Conservation (phyloP, 495 filamentous ascomycete genomes). For the Penicillium turbatum region DNA sequence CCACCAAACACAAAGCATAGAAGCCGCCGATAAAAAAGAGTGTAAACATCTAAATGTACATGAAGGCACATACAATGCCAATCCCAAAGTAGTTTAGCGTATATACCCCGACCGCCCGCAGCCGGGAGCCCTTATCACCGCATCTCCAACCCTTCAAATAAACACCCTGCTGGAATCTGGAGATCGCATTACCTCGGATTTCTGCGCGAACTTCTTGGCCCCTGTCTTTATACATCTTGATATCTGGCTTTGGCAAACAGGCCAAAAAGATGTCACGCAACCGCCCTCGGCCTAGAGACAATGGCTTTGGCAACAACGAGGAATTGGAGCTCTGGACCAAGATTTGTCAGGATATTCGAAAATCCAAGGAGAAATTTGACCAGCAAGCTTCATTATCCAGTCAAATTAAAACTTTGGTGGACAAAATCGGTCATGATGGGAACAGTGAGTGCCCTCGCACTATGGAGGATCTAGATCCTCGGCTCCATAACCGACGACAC, state of each 20-base stretch:
- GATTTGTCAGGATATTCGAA: slow-evolving; percentile 53
- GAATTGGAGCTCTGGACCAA: slow-evolving; percentile 62
- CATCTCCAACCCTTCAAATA: slow-evolving; percentile 1
- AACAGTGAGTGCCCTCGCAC: slow-evolving; percentile 36
- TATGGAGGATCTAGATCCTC: not conserved
- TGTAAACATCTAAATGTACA: not conserved
- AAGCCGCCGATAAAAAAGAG: no score
- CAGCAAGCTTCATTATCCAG: slow-evolving; percentile 46
- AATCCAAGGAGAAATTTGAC: slow-evolving; percentile 59
- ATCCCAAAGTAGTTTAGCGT: slow-evolving; percentile 9
- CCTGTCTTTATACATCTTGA: not conserved
- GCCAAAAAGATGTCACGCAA: slow-evolving; percentile 41
- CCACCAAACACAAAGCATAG: no score
- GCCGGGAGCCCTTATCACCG: slow-evolving; percentile 3
- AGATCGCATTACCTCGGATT: not conserved
- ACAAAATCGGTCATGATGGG: slow-evolving; percentile 42
- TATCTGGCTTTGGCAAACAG: not conserved
- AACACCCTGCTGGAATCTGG: not conserved
- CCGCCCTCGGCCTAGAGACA: slow-evolving; percentile 44
- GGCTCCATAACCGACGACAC: slow-evolving; percentile 3
- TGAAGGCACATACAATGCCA: not conserved
- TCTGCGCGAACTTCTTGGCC: not conserved
- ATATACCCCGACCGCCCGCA: slow-evolving; percentile 6
- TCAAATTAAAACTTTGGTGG: slow-evolving; percentile 53
- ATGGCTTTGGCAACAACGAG: slow-evolving; percentile 53